phyloP scores from a whole-genome alignment of 2,329 filamentous ascomycete genomes.

The Xylariaceae sp. region DNA sequence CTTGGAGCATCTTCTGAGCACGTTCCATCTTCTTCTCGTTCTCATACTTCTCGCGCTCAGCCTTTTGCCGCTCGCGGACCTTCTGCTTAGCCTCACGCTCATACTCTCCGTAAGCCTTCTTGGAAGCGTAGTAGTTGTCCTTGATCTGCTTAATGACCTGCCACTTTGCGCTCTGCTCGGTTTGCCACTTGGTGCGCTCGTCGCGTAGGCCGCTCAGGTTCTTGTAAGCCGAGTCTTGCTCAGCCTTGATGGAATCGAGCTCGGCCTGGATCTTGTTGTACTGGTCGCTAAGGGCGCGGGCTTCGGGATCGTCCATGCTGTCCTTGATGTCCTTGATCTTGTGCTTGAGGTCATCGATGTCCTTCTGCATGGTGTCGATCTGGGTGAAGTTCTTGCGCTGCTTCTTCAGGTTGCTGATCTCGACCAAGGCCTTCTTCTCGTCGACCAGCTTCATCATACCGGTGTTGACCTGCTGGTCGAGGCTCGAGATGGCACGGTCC shows the following conservation, averaged over 20 bases:
- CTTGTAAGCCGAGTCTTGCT: constrained; percentile 90
- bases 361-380: constrained; percentile 81
- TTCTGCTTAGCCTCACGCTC: constrained; percentile 79
- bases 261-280: constrained; percentile 84
- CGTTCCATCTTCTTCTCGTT: constrained; percentile 72
- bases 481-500: constrained; percentile 72
- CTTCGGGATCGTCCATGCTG: constrained; percentile 83
- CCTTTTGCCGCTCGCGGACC: constrained; percentile 71
- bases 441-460: constrained; percentile 95
- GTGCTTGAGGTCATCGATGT: constrained; percentile 79
- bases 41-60: constrained; percentile 71
- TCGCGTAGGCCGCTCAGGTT: constrained; percentile 79
- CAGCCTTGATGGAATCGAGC: constrained; percentile 83
- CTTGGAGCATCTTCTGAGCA: constrained; percentile 71
- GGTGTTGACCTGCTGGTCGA: constrained; percentile 82
- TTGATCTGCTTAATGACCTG: constrained; percentile 78
- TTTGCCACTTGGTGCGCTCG: constrained; percentile 77
- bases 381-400: constrained; percentile 85
- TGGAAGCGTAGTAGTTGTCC: constrained; percentile 79
- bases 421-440: constrained; percentile 86
- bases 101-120: constrained; percentile 77
- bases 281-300: constrained; percentile 79
- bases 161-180: constrained; percentile 84
- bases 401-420: constrained; percentile 80
- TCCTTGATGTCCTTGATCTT: constrained; percentile 89